Percentiles rank a stretch among this genome's conserved stretches.
These are phyloP conservation scores for Gleditsia sinensis DNA, from an alignment of 306 rosid genomes.

Conservation along the genomic window DNA sequence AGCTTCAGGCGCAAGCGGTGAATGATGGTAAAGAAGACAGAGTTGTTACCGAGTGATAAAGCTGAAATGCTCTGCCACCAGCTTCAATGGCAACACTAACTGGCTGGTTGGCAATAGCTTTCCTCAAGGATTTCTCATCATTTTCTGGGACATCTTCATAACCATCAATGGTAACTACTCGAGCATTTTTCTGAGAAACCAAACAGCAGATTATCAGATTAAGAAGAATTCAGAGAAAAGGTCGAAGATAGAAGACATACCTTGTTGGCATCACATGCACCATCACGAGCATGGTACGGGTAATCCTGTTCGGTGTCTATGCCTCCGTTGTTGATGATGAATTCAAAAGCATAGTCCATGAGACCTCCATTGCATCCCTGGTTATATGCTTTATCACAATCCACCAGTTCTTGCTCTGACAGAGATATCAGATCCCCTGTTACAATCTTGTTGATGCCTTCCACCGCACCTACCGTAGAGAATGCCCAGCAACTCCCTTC, in stretches of 20 bases:
- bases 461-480: constrained; percentile 80
- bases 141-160: constrained; percentile 80
- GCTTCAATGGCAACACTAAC: constrained; percentile 94
- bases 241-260: constrained; percentile 40
- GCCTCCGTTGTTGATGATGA: constrained; percentile 80
- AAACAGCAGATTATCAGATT: not conserved
- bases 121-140: constrained; percentile 73
- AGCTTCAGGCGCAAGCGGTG: too few relatives aligned
- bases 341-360: constrained; percentile 86
- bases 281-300: constrained; percentile 65
- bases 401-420: constrained; percentile 92
- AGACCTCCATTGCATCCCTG: constrained; percentile 96
- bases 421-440: constrained; percentile 62
- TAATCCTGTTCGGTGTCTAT: constrained; percentile 80
- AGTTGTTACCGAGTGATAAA: constrained; percentile 65
- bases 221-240: too few relatives aligned
- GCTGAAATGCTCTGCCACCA: constrained; percentile 90
- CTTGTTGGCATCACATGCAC: constrained; percentile 63
- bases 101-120: constrained; percentile 79
- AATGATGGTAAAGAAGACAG: not conserved
- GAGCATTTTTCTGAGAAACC: constrained; percentile 59
- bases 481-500: constrained; percentile 99
- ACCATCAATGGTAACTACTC: constrained; percentile 73
- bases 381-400: constrained; percentile 73
- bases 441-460: constrained; percentile 80